Conservation (phyloP, 108 stramenopile species). For the Cyclotella kingstonii region DNA sequence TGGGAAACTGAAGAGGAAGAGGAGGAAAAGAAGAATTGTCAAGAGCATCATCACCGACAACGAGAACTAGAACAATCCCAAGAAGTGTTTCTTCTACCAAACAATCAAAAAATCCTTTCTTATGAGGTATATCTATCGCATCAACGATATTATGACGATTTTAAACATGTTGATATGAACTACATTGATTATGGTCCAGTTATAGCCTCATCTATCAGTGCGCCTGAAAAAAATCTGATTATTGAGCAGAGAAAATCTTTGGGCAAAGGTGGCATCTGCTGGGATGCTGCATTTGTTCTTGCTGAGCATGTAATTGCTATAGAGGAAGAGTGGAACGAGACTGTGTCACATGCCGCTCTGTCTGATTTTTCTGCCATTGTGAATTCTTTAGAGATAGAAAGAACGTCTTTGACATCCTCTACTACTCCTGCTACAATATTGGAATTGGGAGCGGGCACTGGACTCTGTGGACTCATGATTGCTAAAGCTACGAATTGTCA, state of each 20-base stretch:
- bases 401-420: too few relatives aligned
- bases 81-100: neutral
- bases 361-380: slow-evolving; percentile 1
- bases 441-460: slow-evolving; percentile 85
- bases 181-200: slow-evolving; percentile 59
- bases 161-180: slow-evolving; percentile 73
- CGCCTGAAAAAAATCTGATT: slow-evolving; percentile 23
- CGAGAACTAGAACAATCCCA: slow-evolving; percentile 1
- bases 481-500: slow-evolving; percentile 43
- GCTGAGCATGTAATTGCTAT: slow-evolving; percentile 60
- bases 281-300: slow-evolving; percentile 82
- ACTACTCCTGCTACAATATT: slow-evolving; percentile 23
- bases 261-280: slow-evolving; percentile 81
- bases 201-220: neutral
- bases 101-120: slow-evolving; percentile 19
- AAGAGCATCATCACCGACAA: neutral
- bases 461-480: slow-evolving; percentile 65
- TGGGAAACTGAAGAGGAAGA: too few relatives aligned
- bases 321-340: slow-evolving; percentile 32
- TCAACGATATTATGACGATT: slow-evolving; percentile 75
- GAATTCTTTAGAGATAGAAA: too few relatives aligned
- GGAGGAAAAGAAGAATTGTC: slow-evolving; percentile 11
- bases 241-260: slow-evolving; percentile 68
- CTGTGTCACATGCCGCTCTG: neutral
- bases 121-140: slow-evolving; percentile 65